Evolutionary conservation across 1,284 basidiomycete species (phyloP), one percentile per base, ranked within the genome.

Genomic region (Violaceomyces palustris): DNA sequence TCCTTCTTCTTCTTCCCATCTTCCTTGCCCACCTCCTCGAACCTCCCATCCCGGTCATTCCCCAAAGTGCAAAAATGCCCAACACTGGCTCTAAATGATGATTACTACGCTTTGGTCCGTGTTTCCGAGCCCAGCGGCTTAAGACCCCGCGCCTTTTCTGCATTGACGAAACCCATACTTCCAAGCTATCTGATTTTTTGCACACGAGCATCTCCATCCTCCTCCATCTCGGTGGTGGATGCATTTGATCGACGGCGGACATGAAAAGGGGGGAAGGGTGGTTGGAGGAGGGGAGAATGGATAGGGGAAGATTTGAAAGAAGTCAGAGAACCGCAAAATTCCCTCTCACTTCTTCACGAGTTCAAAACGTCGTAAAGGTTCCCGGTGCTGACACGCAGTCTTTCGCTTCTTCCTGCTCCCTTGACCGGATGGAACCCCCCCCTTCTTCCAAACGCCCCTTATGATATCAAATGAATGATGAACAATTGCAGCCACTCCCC

Each of bases 401-500:
- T 27, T 30, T 37, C 15, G n/a, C 21, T 26, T 24, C n/a, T n/a
- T n/a, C n/a, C n/a, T n/a, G n/a, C n/a, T n/a, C n/a, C n/a, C n/a
- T n/a, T n/a, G n/a, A n/a, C n/a, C n/a, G n/a, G n/a, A n/a, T n/a
- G n/a, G n/a, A n/a, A n/a, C n/a, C n/a, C n/a, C n/a, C n/a, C n/a
- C n/a, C n/a, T n/a, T n/a, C n/a, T n/a, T n/a, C n/a, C n/a, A n/a
- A n/a, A n/a, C n/a, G n/a, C n/a, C n/a, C n/a, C n/a, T n/a, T n/a
- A n/a, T n/a, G n/a, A n/a, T n/a, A n/a, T n/a, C n/a, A n/a, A n/a
- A n/a, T n/a, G n/a, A n/a, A n/a, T n/a, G n/a, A n/a, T n/a, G n/a
- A 23, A 37, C 42, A 27, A 21, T 9, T 15, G 15, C 71, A 98
- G 93, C 57, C 90, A 89, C 80, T 83, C 85, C 45, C 87, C 93